These are phyloP conservation scores for Nannochloropsis gaditana DNA, from an alignment of 108 stramenopile species.

Conservation along the genomic window DNA sequence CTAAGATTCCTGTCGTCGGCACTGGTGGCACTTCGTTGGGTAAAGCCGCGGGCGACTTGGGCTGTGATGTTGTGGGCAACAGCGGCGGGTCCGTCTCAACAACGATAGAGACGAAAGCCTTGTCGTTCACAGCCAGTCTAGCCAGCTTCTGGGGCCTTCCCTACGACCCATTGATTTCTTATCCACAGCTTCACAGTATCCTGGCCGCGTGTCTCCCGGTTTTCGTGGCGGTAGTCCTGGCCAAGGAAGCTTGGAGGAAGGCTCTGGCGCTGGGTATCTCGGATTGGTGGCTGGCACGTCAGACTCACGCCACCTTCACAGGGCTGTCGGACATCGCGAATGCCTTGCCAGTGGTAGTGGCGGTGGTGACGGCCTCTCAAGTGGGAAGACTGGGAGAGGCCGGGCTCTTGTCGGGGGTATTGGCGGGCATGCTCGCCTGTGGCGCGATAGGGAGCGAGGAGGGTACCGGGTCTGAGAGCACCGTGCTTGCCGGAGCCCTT, in stretches of 20 bases:
- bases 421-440: slow-evolving; percentile 6
- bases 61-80: not conserved
- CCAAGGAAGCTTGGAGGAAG: not conserved
- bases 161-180: not conserved
- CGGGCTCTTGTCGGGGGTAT: not conserved
- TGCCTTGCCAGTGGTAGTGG: not conserved
- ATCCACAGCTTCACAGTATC: not conserved
- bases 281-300: not conserved
- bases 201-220: not conserved
- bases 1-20: not conserved
- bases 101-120: not conserved
- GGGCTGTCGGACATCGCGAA: not conserved
- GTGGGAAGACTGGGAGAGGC: not conserved
- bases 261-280: not conserved
- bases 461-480: not conserved
- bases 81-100: slow-evolving; percentile 16
- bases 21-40: not conserved
- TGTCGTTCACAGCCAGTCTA: not conserved
- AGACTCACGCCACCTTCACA: not conserved
- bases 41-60: slow-evolving; percentile 15
- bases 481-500: not conserved
- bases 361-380: not conserved
- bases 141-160: not conserved
- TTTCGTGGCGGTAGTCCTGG: not conserved
- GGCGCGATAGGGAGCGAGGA: not conserved